These are phyloP conservation scores for Iberis pinnata DNA, from an alignment of 345 rosid genomes.

Conservation along the genomic window DNA sequence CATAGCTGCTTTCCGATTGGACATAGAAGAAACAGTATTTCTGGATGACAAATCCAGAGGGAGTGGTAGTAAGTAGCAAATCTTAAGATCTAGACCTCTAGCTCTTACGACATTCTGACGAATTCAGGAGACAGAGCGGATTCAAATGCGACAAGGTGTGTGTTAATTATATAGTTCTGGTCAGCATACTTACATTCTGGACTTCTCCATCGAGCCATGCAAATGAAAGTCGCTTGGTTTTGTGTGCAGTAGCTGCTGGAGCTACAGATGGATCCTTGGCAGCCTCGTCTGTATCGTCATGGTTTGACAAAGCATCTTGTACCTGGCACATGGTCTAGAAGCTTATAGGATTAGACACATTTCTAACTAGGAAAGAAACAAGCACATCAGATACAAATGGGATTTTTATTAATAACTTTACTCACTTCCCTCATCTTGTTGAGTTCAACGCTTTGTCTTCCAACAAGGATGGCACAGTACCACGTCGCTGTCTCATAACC, in stretches of 20 bases:
- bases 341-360: slow-evolving; percentile 30
- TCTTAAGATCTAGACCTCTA: too few species aligned
- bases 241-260: slow-evolving; percentile 45
- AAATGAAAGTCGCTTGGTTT: slow-evolving; percentile 62
- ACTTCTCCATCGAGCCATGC: slow-evolving; percentile 93
- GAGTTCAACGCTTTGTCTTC: slow-evolving; percentile 79
- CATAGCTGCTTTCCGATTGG: slow-evolving; percentile 68
- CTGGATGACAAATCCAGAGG: slow-evolving; percentile 37
- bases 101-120: neutral
- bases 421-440: slow-evolving; percentile 87
- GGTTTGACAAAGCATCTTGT: slow-evolving; percentile 45
- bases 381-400: neutral
- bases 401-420: slow-evolving; percentile 1
- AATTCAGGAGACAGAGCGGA: slow-evolving; percentile 9
- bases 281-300: slow-evolving; percentile 30
- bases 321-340: slow-evolving; percentile 87
- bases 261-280: slow-evolving; percentile 34
- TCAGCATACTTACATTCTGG: slow-evolving; percentile 53
- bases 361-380: slow-evolving; percentile 19
- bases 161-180: neutral
- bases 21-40: slow-evolving; percentile 84
- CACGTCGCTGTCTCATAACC: slow-evolving; percentile 61
- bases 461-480: slow-evolving; percentile 90
- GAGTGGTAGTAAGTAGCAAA: neutral
- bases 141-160: neutral